Percentiles rank a stretch among this genome's conserved stretches.
These are phyloP conservation scores for Ceratobasidium theobromae DNA, from an alignment of 1,284 basidiomycete genomes.

Conservation along the genomic window DNA sequence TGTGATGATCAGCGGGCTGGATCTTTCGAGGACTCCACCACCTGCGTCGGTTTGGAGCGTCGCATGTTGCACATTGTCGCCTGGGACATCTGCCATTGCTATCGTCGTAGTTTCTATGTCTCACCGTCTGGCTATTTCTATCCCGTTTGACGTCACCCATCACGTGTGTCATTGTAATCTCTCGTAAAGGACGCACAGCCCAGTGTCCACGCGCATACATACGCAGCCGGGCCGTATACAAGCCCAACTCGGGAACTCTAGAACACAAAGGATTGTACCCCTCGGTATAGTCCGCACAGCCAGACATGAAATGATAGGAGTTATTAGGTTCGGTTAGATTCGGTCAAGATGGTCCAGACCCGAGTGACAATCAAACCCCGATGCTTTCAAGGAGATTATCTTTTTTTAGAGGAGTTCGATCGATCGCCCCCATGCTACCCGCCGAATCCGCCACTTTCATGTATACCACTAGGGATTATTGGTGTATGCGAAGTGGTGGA, in stretches of 20 bases:
- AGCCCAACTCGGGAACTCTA: neutral
- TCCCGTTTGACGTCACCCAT: conserved; percentile 17
- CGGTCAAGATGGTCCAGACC: no score
- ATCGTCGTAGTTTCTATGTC: neutral
- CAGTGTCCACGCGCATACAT: conserved; percentile 3
- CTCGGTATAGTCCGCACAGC: no score
- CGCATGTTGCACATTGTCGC: conserved; percentile 1
- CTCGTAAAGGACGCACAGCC: conserved; percentile 27
- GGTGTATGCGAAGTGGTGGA: no score
- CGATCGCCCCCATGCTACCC: no score
- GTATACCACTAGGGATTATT: no score
- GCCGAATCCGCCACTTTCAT: no score
- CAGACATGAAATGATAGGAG: no score
- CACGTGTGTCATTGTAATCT: conserved; percentile 21
- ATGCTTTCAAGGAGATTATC: no score
- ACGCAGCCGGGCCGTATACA: neutral
- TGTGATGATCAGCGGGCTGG: neutral
- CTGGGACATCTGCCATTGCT: conserved; percentile 5
- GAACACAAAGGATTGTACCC: no score
- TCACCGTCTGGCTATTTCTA: conserved; percentile 23
- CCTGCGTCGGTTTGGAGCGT: conserved; percentile 18
- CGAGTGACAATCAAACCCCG: no score
- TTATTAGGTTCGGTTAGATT: no score
- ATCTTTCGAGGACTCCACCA: neutral
- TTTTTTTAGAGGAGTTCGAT: no score